Evolutionary conservation across 768 basidiomycete species (phyloP).

Genomic region (Lentinula aciculospora): DNA sequence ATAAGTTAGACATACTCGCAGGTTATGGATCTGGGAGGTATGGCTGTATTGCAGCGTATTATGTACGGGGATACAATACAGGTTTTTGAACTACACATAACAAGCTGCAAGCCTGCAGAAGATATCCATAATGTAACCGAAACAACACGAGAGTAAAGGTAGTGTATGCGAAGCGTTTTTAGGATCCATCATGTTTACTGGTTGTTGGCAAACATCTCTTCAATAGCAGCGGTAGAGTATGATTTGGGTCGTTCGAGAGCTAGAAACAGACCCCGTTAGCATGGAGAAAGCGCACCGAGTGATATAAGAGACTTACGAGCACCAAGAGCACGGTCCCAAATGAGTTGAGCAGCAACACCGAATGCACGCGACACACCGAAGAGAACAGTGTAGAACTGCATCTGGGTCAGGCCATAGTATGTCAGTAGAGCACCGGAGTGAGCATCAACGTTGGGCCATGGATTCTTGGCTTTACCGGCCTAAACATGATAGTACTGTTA

Average conservation of each 20-base stretch:
- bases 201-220: constrained; percentile 71
- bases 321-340: constrained; percentile 92
- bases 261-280: constrained; percentile 18
- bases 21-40: too few relatives aligned
- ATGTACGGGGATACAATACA: not conserved
- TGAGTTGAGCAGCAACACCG: constrained; percentile 83
- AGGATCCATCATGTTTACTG: constrained; percentile 1
- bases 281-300: not conserved
- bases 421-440: constrained; percentile 89
- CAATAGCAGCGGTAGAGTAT: constrained; percentile 75
- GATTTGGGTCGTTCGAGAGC: constrained; percentile 91
- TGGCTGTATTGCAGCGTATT: not conserved
- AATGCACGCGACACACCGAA: constrained; percentile 96
- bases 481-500: constrained; percentile 19
- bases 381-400: constrained; percentile 96
- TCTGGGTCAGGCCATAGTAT: constrained; percentile 81
- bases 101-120: not conserved
- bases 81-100: not conserved
- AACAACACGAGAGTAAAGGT: not conserved
- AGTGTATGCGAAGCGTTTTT: not conserved
- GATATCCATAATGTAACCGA: constrained; percentile 3
- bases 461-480: constrained; percentile 92
- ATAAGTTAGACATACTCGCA: too few relatives aligned
- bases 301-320: constrained; percentile 55
- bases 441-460: constrained; percentile 96